Conservation (phyloP, 257 asterid genomes). For the Nemophila menziesii region DNA sequence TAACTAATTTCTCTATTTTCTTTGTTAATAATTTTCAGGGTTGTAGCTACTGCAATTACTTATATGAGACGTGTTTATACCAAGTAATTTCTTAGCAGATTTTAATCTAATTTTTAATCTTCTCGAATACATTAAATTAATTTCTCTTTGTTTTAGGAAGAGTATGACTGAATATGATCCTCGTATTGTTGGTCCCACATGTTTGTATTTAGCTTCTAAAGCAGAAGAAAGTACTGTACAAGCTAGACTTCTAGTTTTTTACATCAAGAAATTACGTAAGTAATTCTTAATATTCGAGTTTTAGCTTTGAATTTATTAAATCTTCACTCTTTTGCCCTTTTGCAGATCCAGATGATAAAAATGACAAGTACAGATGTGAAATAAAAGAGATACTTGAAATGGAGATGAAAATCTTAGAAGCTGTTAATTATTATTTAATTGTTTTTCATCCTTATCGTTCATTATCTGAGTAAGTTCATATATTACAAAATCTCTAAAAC, state of each 20-base stretch:
- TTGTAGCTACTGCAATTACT: slow-evolving; percentile 86
- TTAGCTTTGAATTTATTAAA: too few relatives aligned
- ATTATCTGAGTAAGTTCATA: slow-evolving; percentile 57
- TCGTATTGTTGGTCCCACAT: slow-evolving; percentile 83
- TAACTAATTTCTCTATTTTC: neutral
- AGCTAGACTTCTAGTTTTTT: slow-evolving; percentile 77
- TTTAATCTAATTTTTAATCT: slow-evolving; percentile 4
- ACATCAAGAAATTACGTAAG: slow-evolving; percentile 70
- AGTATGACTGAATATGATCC: slow-evolving; percentile 89
- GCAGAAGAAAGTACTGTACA: slow-evolving; percentile 97
- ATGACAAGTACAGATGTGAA: slow-evolving; percentile 72
- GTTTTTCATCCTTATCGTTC: slow-evolving; percentile 86
- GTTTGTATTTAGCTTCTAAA: slow-evolving; percentile 95
- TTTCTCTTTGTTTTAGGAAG: slow-evolving; percentile 34
- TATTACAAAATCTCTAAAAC: neutral
- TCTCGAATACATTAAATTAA: neutral
- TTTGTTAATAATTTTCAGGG: slow-evolving; percentile 49
- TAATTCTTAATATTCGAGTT: neutral
- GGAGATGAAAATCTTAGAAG: slow-evolving; percentile 99
- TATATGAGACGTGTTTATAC: slow-evolving; percentile 90
- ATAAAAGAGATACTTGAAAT: slow-evolving; percentile 85
- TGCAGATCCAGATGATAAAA: slow-evolving; percentile 75
- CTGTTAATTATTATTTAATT: slow-evolving; percentile 77
- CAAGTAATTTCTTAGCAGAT: slow-evolving; percentile 28
- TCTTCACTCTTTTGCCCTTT: slow-evolving; percentile 3